Evolutionary conservation across 1,284 basidiomycete genomes (phyloP), one percentile per base, ranked within the genome.

Genomic region (Melanopsichium pennsylvanicum): DNA sequence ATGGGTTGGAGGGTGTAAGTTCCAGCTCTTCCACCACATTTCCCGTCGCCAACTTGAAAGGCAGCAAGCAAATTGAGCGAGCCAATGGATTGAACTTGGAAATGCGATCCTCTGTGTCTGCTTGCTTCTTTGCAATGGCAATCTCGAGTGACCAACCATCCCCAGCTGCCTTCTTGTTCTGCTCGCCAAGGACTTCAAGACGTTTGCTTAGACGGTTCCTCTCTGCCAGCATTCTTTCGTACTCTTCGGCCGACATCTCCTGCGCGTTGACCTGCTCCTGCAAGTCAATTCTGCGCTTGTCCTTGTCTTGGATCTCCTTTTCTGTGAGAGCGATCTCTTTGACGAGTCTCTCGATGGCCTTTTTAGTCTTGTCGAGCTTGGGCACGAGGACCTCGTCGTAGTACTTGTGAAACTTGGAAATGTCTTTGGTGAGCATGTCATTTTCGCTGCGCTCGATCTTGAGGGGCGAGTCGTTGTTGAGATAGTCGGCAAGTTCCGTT

Each of bases 401-500:
- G 68, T 81, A 81, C 38, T 68, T 62, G 36, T 55, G 51, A 52
- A 81, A 81, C 44, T 80, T 80, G 41, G 41, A 47, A 13, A 79
- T 55, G 47, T 81, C 79, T 29, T 70, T 52, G 40, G 61, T 57
- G 31, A 80, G 61, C 42, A 78, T 63, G 15, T 73, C 62, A 36
- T 71, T 60, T 50, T 75, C 74, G 39, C 56, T 56, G 49, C 67
- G 51, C 42, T 78, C 74, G 19, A 64, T 48, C 44, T 66, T 59
- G 36, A 79, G 63, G 13, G 79, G 78, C 25, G 74, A 76, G 19
- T 67, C 68, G 34, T 70, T 54, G 39, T 60, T 55, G 27, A 67
- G 51, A 18, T 70, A 68, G 16, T 52, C 57, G 8, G 54, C 49
- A 9, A 78, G 52, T 49, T 76, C 67, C 3, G 44, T 45, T 23